Evolutionary conservation across 805 yeast genomes (phyloP).

Genomic region (Yarrowia divulgata): DNA sequence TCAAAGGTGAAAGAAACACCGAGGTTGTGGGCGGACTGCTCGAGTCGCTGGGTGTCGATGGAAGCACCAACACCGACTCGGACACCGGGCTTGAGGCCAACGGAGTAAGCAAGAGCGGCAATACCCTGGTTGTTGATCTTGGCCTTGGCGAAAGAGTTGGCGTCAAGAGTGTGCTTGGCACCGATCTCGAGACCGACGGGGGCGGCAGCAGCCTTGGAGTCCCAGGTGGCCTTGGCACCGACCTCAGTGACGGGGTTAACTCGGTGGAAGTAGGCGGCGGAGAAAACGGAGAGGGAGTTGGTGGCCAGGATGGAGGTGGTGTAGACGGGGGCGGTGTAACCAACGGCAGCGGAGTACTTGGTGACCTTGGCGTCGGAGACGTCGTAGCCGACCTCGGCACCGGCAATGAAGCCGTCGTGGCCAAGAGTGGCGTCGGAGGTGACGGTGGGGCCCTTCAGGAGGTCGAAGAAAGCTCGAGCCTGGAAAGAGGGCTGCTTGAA

Average conservation of each 20-base stretch:
- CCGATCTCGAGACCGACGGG: constrained; percentile 93
- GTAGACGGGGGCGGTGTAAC: constrained; percentile 89
- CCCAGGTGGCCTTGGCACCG: constrained; percentile 98
- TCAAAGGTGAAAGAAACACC: constrained; percentile 94
- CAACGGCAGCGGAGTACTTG: constrained; percentile 91
- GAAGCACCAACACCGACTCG: constrained; percentile 97
- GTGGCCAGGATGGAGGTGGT: constrained; percentile 84
- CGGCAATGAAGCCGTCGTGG: constrained; percentile 95
- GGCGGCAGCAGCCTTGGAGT: constrained; percentile 75
- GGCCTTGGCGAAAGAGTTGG: constrained; percentile 90
- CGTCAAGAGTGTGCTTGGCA: constrained; percentile 90
- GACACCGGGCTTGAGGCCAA: constrained; percentile 94
- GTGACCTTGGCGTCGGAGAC: constrained; percentile 90
- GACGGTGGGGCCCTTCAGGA: constrained; percentile 94
- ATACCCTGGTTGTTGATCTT: constrained; percentile 96
- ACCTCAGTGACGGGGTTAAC: constrained; percentile 91
- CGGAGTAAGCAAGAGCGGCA: constrained; percentile 92
- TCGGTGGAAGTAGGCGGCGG: constrained; percentile 97
- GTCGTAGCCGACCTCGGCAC: constrained; percentile 97
- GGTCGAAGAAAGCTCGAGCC: constrained; percentile 93
- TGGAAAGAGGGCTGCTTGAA: constrained; percentile 92
- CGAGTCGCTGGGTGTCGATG: constrained; percentile 91
- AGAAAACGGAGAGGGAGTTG: constrained; percentile 84
- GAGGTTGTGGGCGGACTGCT: constrained; percentile 97
- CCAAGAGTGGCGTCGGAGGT: constrained; percentile 94